These are phyloP conservation scores for Macrophomina tecta DNA, from an alignment of 2,329 filamentous ascomycete genomes.

Conservation along the genomic window DNA sequence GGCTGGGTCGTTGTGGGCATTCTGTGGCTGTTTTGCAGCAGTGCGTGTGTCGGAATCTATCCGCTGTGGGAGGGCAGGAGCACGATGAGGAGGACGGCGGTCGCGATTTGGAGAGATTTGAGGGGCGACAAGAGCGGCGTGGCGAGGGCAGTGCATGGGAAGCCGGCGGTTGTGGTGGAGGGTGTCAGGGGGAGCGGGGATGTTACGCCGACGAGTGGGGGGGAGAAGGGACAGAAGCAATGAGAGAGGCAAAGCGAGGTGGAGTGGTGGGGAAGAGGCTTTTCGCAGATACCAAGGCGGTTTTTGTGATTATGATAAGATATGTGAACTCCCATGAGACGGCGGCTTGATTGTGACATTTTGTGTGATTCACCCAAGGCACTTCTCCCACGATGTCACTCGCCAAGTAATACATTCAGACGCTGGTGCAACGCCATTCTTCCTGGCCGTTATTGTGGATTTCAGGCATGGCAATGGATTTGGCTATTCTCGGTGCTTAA, in stretches of 20 bases:
- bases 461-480: too few relatives aligned
- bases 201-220: slow-evolving; percentile 9
- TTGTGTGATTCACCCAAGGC: too few relatives aligned
- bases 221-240: slow-evolving; percentile 13
- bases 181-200: slow-evolving; percentile 6
- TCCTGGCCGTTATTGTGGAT: too few relatives aligned
- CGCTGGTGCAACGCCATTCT: too few relatives aligned
- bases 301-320: too few relatives aligned
- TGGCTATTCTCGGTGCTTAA: too few relatives aligned
- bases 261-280: neutral
- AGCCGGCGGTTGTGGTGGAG: slow-evolving; percentile 4
- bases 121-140: neutral
- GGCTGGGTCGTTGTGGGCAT: slow-evolving; percentile 74
- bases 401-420: too few relatives aligned
- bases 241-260: neutral
- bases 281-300: neutral
- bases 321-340: too few relatives aligned
- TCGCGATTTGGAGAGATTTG: slow-evolving; percentile 67
- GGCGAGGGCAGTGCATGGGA: neutral
- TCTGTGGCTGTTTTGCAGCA: slow-evolving; percentile 77
- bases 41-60: slow-evolving; percentile 77
- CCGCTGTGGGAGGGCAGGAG: slow-evolving; percentile 79
- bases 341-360: too few relatives aligned
- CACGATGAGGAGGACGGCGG: slow-evolving; percentile 68
- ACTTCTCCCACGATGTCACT: too few relatives aligned